Conservation (phyloP, 371 early-diverging fungal species). For the Lichtheimia corymbifera region DNA sequence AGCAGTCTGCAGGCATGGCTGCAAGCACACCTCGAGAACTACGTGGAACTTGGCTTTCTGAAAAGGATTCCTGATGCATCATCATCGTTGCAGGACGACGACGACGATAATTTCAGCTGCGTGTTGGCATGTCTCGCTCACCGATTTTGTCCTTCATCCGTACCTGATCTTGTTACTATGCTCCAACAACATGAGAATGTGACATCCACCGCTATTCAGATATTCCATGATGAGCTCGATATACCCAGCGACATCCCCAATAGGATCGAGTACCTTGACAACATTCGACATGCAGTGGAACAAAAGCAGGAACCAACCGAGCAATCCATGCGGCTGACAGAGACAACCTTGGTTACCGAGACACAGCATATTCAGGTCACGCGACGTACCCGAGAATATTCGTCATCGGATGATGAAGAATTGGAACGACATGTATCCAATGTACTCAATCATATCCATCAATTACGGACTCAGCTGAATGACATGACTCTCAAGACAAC, state of each 20-base stretch:
- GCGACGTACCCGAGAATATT: constrained; percentile 13
- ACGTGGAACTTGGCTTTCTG: constrained; percentile 27
- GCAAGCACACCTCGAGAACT: constrained; percentile 32
- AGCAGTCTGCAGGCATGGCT: constrained; percentile 45
- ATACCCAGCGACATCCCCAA: neutral
- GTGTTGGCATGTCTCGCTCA: constrained; percentile 35
- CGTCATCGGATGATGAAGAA: constrained; percentile 13
- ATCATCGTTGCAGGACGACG: neutral
- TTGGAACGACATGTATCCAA: constrained; percentile 19
- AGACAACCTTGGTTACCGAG: constrained; percentile 5
- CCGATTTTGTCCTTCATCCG: constrained; percentile 29
- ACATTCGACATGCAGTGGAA: constrained; percentile 11
- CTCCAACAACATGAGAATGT: constrained; percentile 11
- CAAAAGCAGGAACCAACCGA: neutral
- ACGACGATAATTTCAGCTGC: constrained; percentile 14
- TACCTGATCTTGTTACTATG: constrained; percentile 23
- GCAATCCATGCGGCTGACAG: constrained; percentile 11
- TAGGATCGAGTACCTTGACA: constrained; percentile 8
- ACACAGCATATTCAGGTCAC: constrained; percentile 10
- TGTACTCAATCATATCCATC: constrained; percentile 17
- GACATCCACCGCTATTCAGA: constrained; percentile 7
- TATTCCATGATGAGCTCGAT: constrained; percentile 15
- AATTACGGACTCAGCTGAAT: constrained; percentile 20
- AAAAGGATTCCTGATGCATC: constrained; percentile 8
- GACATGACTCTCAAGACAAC: constrained; percentile 19